Percentiles rank a stretch among this genome's conserved stretches.
Conservation (phyloP, 2,329 filamentous ascomycete genomes). For the Xylaria sp. region DNA sequence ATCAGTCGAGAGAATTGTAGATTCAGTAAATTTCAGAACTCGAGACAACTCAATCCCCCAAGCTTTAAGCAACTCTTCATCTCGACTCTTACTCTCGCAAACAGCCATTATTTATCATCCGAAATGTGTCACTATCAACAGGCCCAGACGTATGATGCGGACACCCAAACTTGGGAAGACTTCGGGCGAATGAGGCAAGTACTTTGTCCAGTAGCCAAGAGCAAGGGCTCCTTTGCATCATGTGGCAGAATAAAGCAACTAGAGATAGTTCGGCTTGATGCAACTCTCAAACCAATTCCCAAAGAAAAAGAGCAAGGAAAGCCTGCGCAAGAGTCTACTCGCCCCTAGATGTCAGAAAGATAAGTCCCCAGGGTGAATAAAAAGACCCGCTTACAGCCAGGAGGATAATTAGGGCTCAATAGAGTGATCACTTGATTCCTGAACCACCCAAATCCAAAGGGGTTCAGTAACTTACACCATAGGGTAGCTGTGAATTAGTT, state of each 20-base stretch:
- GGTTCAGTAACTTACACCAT: too few relatives aligned
- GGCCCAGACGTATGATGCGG: neutral
- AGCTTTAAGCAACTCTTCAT: neutral
- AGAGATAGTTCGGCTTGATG: neutral
- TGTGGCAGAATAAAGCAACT: constrained; percentile 1
- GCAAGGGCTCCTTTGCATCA: neutral
- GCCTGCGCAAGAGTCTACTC: neutral
- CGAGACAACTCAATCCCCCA: neutral
- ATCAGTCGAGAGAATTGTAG: neutral
- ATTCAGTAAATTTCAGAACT: neutral
- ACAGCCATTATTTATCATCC: neutral
- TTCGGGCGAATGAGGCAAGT: neutral
- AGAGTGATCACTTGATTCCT: too few relatives aligned
- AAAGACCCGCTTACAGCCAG: too few relatives aligned
- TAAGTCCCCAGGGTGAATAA: too few relatives aligned
- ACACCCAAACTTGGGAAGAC: neutral
- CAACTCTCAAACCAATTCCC: neutral
- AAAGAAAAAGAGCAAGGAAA: neutral
- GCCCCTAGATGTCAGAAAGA: neutral
- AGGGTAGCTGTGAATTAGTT: too few relatives aligned
- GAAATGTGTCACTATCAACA: constrained; percentile 10
- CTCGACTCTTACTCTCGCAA: neutral
- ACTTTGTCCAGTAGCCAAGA: neutral
- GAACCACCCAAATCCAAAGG: too few relatives aligned
- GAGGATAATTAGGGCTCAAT: too few relatives aligned